Conservation (phyloP, 768 basidiomycete species). For the Podaxis pistillaris region DNA sequence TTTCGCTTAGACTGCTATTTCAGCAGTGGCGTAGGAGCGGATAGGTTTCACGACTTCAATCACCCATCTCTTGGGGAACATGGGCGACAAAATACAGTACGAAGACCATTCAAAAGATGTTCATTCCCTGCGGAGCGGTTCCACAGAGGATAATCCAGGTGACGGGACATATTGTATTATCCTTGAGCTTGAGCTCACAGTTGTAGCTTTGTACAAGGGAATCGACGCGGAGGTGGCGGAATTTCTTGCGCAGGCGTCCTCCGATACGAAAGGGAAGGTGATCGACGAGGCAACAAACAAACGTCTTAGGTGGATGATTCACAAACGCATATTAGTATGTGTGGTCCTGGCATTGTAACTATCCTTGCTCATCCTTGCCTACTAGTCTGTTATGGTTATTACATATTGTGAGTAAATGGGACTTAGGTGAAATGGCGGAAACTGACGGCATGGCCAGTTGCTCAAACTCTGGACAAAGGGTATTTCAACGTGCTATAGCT, state of each 20-base stretch:
- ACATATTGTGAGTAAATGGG: slow-evolving; percentile 35
- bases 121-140: slow-evolving; percentile 33
- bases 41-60: neutral
- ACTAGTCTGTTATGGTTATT: slow-evolving; percentile 42
- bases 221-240: slow-evolving; percentile 47
- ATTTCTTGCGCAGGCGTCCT: slow-evolving; percentile 35
- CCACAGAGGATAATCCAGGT: slow-evolving; percentile 16
- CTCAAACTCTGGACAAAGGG: slow-evolving; percentile 48
- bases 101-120: slow-evolving; percentile 30
- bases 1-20: neutral
- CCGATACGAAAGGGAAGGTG: slow-evolving; percentile 23
- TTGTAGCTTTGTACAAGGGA: slow-evolving; percentile 16
- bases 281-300: slow-evolving; percentile 43
- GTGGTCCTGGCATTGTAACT: neutral
- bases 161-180: no score
- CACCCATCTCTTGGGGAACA: neutral
- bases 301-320: slow-evolving; percentile 43
- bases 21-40: neutral
- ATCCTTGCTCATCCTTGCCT: neutral
- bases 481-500: slow-evolving; percentile 14
- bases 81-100: slow-evolving; percentile 6
- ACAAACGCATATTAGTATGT: slow-evolving; percentile 42
- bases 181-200: neutral
- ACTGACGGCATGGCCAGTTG: slow-evolving; percentile 24
- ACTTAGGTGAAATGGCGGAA: neutral